These are phyloP conservation scores for Arachis hypogaea DNA, from an alignment of 306 rosid species.

Conservation along the genomic window DNA sequence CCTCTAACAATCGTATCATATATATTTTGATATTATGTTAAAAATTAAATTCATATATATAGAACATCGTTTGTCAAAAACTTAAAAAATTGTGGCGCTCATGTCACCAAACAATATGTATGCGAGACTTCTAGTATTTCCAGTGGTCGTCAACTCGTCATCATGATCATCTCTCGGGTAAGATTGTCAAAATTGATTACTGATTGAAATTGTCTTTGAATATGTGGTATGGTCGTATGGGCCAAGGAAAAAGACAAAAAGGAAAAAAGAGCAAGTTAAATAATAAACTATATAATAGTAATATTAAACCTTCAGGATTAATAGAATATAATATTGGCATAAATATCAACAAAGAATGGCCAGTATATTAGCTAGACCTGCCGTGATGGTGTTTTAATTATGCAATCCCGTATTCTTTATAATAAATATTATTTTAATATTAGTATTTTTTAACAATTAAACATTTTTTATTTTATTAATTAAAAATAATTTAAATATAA, in stretches of 20 bases:
- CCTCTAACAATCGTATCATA: too few species aligned
- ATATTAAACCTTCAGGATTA: neutral
- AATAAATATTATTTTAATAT: too few species aligned
- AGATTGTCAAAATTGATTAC: neutral
- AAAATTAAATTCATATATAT: too few species aligned
- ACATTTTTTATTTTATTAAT: too few species aligned
- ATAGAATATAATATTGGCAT: neutral
- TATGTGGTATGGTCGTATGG: neutral
- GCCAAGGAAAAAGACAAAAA: neutral
- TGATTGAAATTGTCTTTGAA: neutral
- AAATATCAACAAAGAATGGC: neutral
- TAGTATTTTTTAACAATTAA: too few species aligned
- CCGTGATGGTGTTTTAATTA: neutral
- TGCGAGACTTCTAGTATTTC: neutral
- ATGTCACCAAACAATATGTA: neutral
- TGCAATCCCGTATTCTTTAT: too few species aligned
- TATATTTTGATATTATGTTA: too few species aligned
- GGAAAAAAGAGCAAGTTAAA: neutral
- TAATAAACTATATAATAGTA: neutral
- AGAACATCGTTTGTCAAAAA: too few species aligned
- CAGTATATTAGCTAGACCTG: neutral
- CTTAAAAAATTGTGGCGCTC: too few species aligned
- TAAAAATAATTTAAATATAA: too few species aligned
- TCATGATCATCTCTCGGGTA: neutral
- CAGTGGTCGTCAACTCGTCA: neutral